phyloP scores from a whole-genome alignment of 306 rosid species.

The Elaeagnus macrophylla region DNA sequence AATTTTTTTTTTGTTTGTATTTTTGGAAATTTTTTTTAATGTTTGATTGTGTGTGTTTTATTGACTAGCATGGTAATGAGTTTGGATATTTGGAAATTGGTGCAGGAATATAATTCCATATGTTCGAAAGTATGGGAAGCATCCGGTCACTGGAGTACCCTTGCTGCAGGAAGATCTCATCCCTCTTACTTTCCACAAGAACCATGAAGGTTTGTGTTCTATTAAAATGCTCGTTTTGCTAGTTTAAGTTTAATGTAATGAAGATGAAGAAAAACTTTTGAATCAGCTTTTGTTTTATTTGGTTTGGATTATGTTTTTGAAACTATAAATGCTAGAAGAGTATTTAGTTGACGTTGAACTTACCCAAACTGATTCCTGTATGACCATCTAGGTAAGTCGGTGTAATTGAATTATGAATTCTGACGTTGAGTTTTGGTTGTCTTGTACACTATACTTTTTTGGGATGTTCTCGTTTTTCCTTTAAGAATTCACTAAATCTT shows the following conservation, averaged over 20 bases:
- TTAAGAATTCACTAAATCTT: background rate
- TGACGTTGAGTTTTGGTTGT: background rate
- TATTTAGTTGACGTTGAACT: too few relatives aligned
- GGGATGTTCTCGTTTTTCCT: background rate
- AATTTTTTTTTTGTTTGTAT: background rate
- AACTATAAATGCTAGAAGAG: background rate
- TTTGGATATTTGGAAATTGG: constrained; percentile 9
- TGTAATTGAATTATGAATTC: too few relatives aligned
- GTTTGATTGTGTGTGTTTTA: background rate
- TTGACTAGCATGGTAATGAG: background rate
- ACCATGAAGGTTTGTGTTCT: constrained; percentile 58
- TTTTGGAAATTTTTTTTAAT: background rate
- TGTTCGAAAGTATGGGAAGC: constrained; percentile 72
- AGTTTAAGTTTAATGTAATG: background rate
- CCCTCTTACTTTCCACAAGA: constrained; percentile 81
- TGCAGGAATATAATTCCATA: constrained; percentile 77
- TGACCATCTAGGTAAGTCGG: too few relatives aligned
- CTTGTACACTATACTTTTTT: background rate
- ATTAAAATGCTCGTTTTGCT: background rate
- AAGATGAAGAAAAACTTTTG: background rate
- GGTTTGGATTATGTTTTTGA: background rate
- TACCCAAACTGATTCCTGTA: too few relatives aligned
- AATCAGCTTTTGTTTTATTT: background rate
- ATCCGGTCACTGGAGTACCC: constrained; percentile 71
- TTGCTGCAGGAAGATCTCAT: constrained; percentile 72